Percentiles rank a stretch among this genome's conserved stretches.
These are phyloP conservation scores for Nakaseomyces bracarensis DNA, from an alignment of 1,139 yeast species.

Conservation along the genomic window DNA sequence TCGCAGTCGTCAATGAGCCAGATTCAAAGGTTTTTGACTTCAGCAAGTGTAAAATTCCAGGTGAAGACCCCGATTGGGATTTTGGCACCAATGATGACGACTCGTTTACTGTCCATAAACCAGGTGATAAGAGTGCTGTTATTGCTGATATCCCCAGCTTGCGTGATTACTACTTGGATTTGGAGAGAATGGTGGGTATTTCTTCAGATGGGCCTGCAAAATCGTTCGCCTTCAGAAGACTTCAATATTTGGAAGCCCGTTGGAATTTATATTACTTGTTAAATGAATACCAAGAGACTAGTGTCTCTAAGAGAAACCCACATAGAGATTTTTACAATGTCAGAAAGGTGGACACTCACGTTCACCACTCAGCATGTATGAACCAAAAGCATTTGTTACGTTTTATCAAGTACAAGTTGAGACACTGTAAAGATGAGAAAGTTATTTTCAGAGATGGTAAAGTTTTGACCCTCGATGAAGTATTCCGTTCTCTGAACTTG, in stretches of 20 bases:
- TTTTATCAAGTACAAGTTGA: slow-evolving; percentile 84
- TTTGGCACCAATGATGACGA: slow-evolving; percentile 53
- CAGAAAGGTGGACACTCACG: slow-evolving; percentile 97
- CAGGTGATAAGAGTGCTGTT: slow-evolving; percentile 30
- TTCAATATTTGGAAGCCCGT: slow-evolving; percentile 90
- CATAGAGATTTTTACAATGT: slow-evolving; percentile 98
- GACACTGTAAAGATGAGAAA: slow-evolving; percentile 72
- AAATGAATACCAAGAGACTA: slow-evolving; percentile 87
- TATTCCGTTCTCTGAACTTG: slow-evolving; percentile 79
- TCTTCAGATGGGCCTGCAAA: slow-evolving; percentile 97
- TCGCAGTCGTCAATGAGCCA: slow-evolving; percentile 33
- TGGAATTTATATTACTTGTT: slow-evolving; percentile 86
- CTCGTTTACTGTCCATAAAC: slow-evolving; percentile 55
- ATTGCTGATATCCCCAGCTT: slow-evolving; percentile 66
- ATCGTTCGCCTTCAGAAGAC: slow-evolving; percentile 87
- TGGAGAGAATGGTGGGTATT: slow-evolving; percentile 59
- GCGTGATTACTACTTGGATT: slow-evolving; percentile 74
- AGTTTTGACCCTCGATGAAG: slow-evolving; percentile 76
- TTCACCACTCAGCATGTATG: slow-evolving; percentile 98
- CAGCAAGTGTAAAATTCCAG: slow-evolving; percentile 57
- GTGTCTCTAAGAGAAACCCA: slow-evolving; percentile 76
- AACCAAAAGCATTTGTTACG: slow-evolving; percentile 93
- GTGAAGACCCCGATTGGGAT: slow-evolving; percentile 40
- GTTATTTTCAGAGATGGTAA: slow-evolving; percentile 93
- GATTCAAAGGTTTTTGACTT: slow-evolving; percentile 53